Evolutionary conservation across 1,284 basidiomycete genomes (phyloP).

Genomic region (Apiotrichum montevideense): DNA sequence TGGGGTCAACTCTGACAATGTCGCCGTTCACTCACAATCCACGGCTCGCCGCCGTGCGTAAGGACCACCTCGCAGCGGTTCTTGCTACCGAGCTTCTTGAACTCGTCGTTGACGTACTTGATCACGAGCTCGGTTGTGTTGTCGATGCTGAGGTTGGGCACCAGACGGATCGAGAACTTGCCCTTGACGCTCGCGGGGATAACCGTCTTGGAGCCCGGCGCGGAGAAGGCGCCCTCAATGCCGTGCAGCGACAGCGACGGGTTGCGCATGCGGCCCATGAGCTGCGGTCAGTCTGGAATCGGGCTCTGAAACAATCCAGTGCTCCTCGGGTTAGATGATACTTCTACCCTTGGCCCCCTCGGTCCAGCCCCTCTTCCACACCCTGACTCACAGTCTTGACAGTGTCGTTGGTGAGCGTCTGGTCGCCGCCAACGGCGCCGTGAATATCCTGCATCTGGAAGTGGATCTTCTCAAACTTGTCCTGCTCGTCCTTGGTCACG

Average conservation of each 20-base stretch:
- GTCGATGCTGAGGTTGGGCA: slow-evolving; percentile 75
- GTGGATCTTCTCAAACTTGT: slow-evolving; percentile 66
- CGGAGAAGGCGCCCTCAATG: slow-evolving; percentile 92
- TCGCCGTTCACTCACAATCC: slow-evolving; percentile 53
- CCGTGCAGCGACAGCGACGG: slow-evolving; percentile 90
- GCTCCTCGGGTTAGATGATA: no score
- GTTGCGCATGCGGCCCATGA: slow-evolving; percentile 51
- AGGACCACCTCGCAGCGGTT: slow-evolving; percentile 65
- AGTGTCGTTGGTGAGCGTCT: slow-evolving; percentile 75
- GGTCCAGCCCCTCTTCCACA: no score
- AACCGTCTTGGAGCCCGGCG: slow-evolving; percentile 85
- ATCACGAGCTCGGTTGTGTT: slow-evolving; percentile 65
- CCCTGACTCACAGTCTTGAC: slow-evolving; percentile 53
- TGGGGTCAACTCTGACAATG: background rate
- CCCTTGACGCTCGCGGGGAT: slow-evolving; percentile 82
- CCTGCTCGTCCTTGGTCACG: slow-evolving; percentile 69
- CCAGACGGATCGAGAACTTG: slow-evolving; percentile 86
- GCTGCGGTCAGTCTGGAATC: slow-evolving; percentile 9
- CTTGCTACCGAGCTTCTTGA: slow-evolving; percentile 76
- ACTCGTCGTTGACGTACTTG: slow-evolving; percentile 68
- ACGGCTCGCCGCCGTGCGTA: slow-evolving; percentile 80
- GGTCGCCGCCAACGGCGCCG: slow-evolving; percentile 66
- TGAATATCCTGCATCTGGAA: slow-evolving; percentile 68
- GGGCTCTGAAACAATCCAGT: no score
- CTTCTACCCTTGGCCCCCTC: no score